Base-by-base conservation (phyloP, 257 asterid species). In the Fraxinus excelsior region DNA sequence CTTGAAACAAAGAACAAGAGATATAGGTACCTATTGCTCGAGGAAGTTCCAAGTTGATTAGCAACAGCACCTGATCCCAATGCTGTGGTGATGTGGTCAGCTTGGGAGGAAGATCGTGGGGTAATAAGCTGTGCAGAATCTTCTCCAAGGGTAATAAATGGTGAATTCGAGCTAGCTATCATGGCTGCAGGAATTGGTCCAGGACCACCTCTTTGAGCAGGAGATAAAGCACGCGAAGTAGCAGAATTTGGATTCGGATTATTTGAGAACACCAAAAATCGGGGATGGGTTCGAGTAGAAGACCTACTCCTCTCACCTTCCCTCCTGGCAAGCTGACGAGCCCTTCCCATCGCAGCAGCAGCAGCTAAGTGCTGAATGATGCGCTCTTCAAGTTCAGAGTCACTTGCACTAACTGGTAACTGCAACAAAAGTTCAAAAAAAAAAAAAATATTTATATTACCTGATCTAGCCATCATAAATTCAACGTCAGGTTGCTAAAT, bases 331-430 rank as follows among this genome's bases (percentile, higher is more conserved):
- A 92, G 81, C 76, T 94, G 96, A 56, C 94, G 93, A 70, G 97
- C 90, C 85, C 97, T 87, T 70, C 97, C 97, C 98, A 91, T 92
- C 4, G 97, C 93, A 65, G 98, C 97, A 4, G 98, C 97, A 74
- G 97, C 94, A 25, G 97, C 97, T 77, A 94, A 85, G 87, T 92
- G 98, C 85, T 92, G 98, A 83, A 94, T 88, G 72, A 94, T 94
- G 46, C 93, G 93, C 83, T 91, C 97, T 78, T 94, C 97, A 53
- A 94, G 92, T 81, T 94, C 98, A 32, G 96, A 88, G 75, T 94
- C 98, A 51, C 89, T 87, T 60, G 97, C 93, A 83, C 84, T 91
- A 58, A 87, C 94, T 13, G 97, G 97, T 83, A 94, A 80, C 97
- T 92, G 94, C 81, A 83, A 75, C 53, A 42, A 9, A 35, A 76